Percentiles rank a stretch among this genome's conserved stretches.
phyloP scores from a whole-genome alignment of 129 eudicot species.

The Flaveria linearis region DNA sequence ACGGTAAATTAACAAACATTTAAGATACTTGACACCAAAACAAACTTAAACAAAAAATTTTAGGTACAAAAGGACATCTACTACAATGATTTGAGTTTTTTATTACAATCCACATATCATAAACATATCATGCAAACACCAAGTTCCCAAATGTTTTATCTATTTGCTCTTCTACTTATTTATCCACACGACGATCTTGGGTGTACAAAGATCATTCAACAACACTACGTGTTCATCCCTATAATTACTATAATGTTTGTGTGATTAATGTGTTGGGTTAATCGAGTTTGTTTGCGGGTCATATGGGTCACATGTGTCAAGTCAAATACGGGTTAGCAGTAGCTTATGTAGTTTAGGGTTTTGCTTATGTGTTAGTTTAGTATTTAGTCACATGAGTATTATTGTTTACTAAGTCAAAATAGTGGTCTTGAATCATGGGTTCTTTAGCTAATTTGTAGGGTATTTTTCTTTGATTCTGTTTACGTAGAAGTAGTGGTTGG shows the following conservation, averaged over 20 bases:
- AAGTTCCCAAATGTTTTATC: neutral
- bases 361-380: no score
- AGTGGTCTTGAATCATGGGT: no score
- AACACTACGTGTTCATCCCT: neutral
- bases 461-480: no score
- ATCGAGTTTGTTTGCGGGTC: no score
- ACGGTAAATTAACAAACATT: neutral
- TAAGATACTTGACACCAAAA: neutral
- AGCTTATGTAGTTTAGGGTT: no score
- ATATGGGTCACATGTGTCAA: no score
- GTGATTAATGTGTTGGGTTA: no score
- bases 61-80: neutral
- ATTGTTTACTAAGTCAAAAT: no score
- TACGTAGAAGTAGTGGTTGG: no score
- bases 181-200: neutral
- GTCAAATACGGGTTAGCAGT: no score
- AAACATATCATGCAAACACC: conserved; percentile 1
- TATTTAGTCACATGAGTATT: no score
- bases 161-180: neutral
- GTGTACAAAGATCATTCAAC: neutral
- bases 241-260: neutral
- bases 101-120: neutral
- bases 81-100: neutral
- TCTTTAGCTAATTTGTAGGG: no score
- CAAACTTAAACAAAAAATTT: neutral